Percentiles rank a stretch among this genome's conserved stretches.
These are phyloP conservation scores for Dendrobium huoshanense DNA, from an alignment of 106 monocot genomes.

Conservation along the genomic window DNA sequence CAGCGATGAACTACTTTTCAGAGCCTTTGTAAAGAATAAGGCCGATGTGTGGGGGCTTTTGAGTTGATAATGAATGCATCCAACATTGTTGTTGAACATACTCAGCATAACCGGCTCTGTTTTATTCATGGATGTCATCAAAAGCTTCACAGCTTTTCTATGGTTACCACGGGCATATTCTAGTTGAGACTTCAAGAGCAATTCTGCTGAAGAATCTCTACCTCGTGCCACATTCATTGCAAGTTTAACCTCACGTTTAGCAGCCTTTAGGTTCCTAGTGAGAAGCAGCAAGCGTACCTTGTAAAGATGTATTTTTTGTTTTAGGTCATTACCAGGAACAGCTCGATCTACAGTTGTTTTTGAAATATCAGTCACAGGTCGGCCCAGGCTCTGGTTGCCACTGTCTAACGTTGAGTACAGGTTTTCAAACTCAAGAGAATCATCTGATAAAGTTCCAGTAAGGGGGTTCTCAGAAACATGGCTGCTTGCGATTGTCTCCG, in stretches of 20 bases:
- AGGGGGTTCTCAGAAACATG: conserved; percentile 32
- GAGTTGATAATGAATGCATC: conserved; percentile 72
- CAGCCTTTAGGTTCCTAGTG: conserved; percentile 68
- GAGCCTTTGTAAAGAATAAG: conserved; percentile 55
- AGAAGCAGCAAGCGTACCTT: conserved; percentile 73
- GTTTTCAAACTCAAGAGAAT: conserved; percentile 65
- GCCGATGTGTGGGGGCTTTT: conserved; percentile 39
- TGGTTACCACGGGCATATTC: conserved; percentile 84
- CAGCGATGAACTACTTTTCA: conserved; percentile 31
- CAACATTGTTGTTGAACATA: conserved; percentile 63
- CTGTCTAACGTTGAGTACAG: conserved; percentile 61
- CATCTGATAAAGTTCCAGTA: conserved; percentile 52
- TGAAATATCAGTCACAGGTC: conserved; percentile 29
- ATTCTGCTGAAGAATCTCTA: conserved; percentile 68
- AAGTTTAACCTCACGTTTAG: conserved; percentile 81
- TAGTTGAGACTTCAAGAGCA: conserved; percentile 78
- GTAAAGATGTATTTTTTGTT: conserved; percentile 55
- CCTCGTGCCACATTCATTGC: conserved; percentile 73
- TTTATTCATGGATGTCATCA: conserved; percentile 47
- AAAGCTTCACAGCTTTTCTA: conserved; percentile 68
- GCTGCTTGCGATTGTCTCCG: conserved; percentile 25
- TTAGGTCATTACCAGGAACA: conserved; percentile 37
- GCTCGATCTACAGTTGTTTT: conserved; percentile 26
- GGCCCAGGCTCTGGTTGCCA: conserved; percentile 17
- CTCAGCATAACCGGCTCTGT: conserved; percentile 39